Evolutionary conservation across 371 early-diverging fungal genomes (phyloP), one percentile per base, ranked within the genome.

Genomic region (Haplosporangium sp.): DNA sequence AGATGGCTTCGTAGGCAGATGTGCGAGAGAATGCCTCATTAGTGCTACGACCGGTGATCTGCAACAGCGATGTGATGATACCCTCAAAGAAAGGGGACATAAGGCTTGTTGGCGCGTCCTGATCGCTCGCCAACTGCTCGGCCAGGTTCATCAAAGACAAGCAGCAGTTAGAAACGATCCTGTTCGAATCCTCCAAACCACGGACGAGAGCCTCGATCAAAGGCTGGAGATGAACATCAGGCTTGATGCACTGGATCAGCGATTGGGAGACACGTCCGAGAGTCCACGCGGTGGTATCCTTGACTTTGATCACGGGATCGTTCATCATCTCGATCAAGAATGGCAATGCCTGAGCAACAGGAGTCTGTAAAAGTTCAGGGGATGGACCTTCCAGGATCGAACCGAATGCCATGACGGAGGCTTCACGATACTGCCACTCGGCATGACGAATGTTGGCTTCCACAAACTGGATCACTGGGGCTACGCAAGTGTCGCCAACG

Each of bases 321-420:
- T 86, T 87, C 93, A 95, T 94, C 94, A 95, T 91, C 57, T 89
- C 86, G 57, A 97, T 90, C 64, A 98, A 82, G 55, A 92, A 85
- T 23, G 96, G 95, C 42, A 98, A 87, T 3, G 96, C 96, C 84
- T 94, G 93, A 48, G 89, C 83, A 18, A 96, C 93, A n/a, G 98
- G 85, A 16, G 92, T 91, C 1, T 81, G 81, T 43, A 98, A 82
- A 9, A 90, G 82, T 2, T 71, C 71, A 1, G 86, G 83, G 5
- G 91, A 86, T 18, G 98, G 97, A 6, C 99, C 99, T 52, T 98
- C 97, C 67, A 99, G 81, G 66, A 99, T 97, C 0, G 97, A 95
- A 12, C 98, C 99, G 80, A 98, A 99, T 1, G 98, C 96, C 96
- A 97, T 97, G 50, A 98, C 94, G 23, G 99, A 96, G 16, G 98